Evolutionary conservation across 352 stramenopile genomes (phyloP).

Genomic region (Plasmopara viticola): DNA sequence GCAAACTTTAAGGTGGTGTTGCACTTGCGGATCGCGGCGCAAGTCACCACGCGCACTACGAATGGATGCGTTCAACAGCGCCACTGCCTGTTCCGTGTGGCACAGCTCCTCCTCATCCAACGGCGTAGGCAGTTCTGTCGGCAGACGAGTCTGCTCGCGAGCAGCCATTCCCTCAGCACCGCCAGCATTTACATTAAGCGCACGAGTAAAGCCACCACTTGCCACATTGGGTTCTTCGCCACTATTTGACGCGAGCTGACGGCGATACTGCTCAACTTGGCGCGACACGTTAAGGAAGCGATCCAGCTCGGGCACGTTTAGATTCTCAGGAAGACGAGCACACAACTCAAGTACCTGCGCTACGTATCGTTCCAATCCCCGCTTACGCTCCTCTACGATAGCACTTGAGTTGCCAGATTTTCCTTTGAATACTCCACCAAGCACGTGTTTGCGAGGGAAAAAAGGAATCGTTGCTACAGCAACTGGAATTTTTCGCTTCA

Average conservation of each 20-base stretch:
- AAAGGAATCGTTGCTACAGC: constrained; percentile 35
- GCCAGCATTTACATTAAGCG: constrained; percentile 54
- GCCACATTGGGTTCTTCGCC: constrained; percentile 20
- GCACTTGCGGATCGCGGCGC: constrained; percentile 69
- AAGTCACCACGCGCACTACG: constrained; percentile 76
- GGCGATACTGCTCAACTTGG: constrained; percentile 79
- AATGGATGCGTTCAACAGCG: constrained; percentile 70
- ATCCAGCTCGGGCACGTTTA: constrained; percentile 81
- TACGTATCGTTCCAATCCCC: constrained; percentile 73
- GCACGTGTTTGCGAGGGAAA: constrained; percentile 81
- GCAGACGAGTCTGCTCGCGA: constrained; percentile 68
- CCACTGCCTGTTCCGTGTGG: constrained; percentile 78
- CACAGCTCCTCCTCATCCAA: constrained; percentile 82
- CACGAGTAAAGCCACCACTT: constrained; percentile 23
- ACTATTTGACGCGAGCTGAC: constrained; percentile 42
- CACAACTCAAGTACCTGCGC: constrained; percentile 80
- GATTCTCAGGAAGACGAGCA: constrained; percentile 64
- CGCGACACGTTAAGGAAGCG: constrained; percentile 83
- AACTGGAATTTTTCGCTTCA: constrained; percentile 28
- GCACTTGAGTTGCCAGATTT: constrained; percentile 83
- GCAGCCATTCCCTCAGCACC: constrained; percentile 75
- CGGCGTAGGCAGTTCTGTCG: constrained; percentile 76
- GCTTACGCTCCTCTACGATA: constrained; percentile 82
- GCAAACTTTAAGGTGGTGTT: constrained; percentile 84
- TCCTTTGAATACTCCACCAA: constrained; percentile 75